Evolutionary conservation across 2,329 filamentous ascomycete genomes (phyloP), one percentile per base, ranked within the genome.

Genomic region (Diaporthe sp.): DNA sequence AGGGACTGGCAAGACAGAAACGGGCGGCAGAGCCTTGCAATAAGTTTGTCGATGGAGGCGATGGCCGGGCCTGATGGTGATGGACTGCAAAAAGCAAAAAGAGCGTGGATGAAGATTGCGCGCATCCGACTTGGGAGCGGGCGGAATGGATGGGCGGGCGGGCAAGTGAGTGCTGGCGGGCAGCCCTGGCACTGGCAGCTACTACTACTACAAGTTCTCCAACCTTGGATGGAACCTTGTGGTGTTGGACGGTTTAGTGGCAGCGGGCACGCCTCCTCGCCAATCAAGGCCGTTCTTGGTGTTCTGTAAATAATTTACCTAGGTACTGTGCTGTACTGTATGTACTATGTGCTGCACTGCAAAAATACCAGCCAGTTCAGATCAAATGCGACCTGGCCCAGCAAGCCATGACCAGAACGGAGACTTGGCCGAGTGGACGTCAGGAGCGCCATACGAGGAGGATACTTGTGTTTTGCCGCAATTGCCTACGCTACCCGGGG

Each of bases 41-140:
- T 40, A 30, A 25, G 47, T 8, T 19, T 38, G 17, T 54, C 64
- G 64, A 30, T 68, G 40, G 64, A 47, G n/a, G 25, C 3, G 17
- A 54, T 47, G 28, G 42, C 40, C 1, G 15, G 40, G 30, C 10
- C 64, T 54, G 47, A 38, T 28, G 30, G n/a, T 38, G 47, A 68
- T 68, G 64, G 64, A 40, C 45, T 22, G 64, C 33, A 38, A 52
- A 67, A 67, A 67, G 45, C 30, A 68, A 54, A 54, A 68, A 40
- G 33, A 68, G 17, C 40, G 64, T 52, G 30, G 30, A 40, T 68
- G n/a, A 40, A 54, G 47, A 40, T 54, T 38, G 64, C 45, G 22
- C 64, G 64, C 64, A 54, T 54, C 47, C 64, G 64, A 68, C 64
- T 28, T 68, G 64, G 64, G 64, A 68, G 61, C 42, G 45, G 45